Evolutionary conservation across 768 basidiomycete species (phyloP).

Genomic region (Suillus weaverae): DNA sequence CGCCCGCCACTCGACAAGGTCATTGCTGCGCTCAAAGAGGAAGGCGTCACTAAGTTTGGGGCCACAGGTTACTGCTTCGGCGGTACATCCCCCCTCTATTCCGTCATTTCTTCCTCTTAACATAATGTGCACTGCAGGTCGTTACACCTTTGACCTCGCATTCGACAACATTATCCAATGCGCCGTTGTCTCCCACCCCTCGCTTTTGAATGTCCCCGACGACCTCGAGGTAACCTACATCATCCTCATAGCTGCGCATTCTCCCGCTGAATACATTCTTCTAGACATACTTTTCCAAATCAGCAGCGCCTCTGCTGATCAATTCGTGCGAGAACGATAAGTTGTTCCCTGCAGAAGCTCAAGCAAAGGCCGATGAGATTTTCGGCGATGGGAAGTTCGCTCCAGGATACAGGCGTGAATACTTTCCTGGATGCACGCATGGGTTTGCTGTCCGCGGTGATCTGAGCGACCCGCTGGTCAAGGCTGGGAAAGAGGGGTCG

Average conservation of each 20-base stretch:
- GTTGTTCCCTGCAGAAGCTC: slow-evolving; percentile 49
- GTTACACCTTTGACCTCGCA: slow-evolving; percentile 62
- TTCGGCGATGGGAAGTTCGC: slow-evolving; percentile 47
- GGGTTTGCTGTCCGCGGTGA: slow-evolving; percentile 56
- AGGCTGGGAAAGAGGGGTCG: slow-evolving; percentile 62
- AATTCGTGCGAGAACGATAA: slow-evolving; percentile 59
- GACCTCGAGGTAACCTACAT: slow-evolving; percentile 56
- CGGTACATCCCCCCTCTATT: slow-evolving; percentile 16
- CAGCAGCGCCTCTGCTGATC: slow-evolving; percentile 62
- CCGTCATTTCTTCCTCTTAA: background rate
- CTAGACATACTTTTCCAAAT: slow-evolving; percentile 46
- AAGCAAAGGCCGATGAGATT: slow-evolving; percentile 48
- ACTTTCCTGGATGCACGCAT: slow-evolving; percentile 50
- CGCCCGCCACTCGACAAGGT: slow-evolving; percentile 39
- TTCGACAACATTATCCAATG: slow-evolving; percentile 53
- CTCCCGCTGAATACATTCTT: background rate
- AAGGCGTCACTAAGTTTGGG: slow-evolving; percentile 40
- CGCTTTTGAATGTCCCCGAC: slow-evolving; percentile 53
- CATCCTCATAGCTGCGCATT: background rate
- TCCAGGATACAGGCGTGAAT: slow-evolving; percentile 50
- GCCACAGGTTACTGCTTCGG: slow-evolving; percentile 47
- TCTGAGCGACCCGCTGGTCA: slow-evolving; percentile 47
- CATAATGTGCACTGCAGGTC: slow-evolving; percentile 31
- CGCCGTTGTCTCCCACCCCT: slow-evolving; percentile 58
- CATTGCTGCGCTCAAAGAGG: slow-evolving; percentile 35